These are phyloP conservation scores for Trapa bicornis DNA, from an alignment of 345 rosid species.

Conservation along the genomic window DNA sequence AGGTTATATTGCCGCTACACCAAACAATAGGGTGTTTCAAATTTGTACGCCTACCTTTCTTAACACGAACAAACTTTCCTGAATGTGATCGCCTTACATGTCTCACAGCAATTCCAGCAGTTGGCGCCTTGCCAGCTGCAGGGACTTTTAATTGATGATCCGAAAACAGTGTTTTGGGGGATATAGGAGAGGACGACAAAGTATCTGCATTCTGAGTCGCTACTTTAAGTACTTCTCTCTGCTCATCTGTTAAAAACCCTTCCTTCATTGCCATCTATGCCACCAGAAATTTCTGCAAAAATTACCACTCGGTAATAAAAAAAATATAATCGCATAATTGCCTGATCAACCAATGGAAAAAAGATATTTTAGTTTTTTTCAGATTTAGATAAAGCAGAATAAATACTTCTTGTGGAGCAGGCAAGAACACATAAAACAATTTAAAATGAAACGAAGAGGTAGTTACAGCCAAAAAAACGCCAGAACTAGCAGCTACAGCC, in stretches of 20 bases:
- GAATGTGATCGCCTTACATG: conserved; percentile 83
- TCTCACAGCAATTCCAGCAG: conserved; percentile 53
- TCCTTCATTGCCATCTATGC: conserved; percentile 64
- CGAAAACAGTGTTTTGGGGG: conserved; percentile 46
- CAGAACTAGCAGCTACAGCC: not conserved
- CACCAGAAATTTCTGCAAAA: conserved; percentile 7
- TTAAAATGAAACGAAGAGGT: not conserved
- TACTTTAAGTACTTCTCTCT: conserved; percentile 66
- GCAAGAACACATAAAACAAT: not conserved
- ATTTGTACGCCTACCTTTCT: conserved; percentile 54
- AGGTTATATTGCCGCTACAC: not conserved
- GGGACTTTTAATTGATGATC: conserved; percentile 65
- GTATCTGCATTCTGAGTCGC: conserved; percentile 49
- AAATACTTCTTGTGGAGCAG: not conserved
- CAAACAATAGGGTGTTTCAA: not conserved
- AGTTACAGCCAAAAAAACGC: conserved; percentile 7
- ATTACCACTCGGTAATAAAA: conserved; percentile 5
- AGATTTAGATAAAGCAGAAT: not conserved
- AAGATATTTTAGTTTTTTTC: not conserved
- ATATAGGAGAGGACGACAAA: conserved; percentile 69
- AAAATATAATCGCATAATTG: not conserved
- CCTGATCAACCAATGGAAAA: not conserved
- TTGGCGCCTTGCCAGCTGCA: conserved; percentile 44
- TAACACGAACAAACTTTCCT: conserved; percentile 61
- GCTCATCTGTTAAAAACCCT: conserved; percentile 69